Evolutionary conservation across 805 yeast species (phyloP).

Genomic region (Candida tammaniensis): DNA sequence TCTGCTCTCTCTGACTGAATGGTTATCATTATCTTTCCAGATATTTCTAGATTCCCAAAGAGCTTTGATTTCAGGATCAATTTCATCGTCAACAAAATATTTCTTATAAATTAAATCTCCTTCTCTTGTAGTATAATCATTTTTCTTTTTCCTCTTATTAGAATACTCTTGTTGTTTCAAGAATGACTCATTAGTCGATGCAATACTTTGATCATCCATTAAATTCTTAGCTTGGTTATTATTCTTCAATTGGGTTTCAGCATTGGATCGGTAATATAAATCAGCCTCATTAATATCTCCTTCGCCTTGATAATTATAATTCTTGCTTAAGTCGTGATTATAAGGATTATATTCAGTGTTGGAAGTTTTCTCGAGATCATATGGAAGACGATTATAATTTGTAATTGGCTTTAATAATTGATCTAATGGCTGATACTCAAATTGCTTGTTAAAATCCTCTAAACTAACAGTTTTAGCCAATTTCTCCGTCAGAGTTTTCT

Average conservation of each 20-base stretch:
- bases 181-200: constrained; percentile 13
- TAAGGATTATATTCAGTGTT: not conserved
- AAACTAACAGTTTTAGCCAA: constrained; percentile 7
- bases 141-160: constrained; percentile 18
- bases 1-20: not conserved
- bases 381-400: not conserved
- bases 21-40: constrained; percentile 8
- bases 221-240: not conserved
- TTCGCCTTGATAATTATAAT: not conserved
- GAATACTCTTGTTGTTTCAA: constrained; percentile 17
- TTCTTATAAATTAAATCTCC: constrained; percentile 52
- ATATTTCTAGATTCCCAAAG: constrained; percentile 50
- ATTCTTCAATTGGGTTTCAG: constrained; percentile 1
- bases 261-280: constrained; percentile 13
- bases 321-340: not conserved
- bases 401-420: constrained; percentile 4
- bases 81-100: constrained; percentile 34
- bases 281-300: constrained; percentile 11
- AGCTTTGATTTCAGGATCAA: constrained; percentile 51
- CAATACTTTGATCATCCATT: constrained; percentile 3
- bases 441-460: constrained; percentile 22
- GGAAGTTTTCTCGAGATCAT: not conserved
- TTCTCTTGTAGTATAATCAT: constrained; percentile 59
- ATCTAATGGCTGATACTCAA: constrained; percentile 24
- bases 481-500: not conserved